These are phyloP conservation scores for Mucor velutinosus DNA, from an alignment of 371 early-diverging fungal genomes.

Conservation along the genomic window DNA sequence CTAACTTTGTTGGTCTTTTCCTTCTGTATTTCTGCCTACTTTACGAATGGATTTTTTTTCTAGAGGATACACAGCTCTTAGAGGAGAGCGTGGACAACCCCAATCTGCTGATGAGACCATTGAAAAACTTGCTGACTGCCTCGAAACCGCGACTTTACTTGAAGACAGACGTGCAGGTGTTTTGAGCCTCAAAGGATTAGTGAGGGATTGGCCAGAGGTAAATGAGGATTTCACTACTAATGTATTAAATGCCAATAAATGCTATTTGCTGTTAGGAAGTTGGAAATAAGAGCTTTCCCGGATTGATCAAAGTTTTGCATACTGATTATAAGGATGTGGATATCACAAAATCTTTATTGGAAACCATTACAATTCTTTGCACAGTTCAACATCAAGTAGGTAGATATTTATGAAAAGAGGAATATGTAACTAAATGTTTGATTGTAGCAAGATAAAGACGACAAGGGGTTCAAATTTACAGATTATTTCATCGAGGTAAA, in stretches of 20 bases:
- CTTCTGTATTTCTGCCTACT: background rate
- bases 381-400: constrained; percentile 47
- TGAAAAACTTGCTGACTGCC: constrained; percentile 84
- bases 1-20: background rate
- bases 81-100: constrained; percentile 78
- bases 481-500: constrained; percentile 55
- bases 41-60: constrained; percentile 77
- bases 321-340: constrained; percentile 84
- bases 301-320: constrained; percentile 73
- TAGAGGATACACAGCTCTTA: constrained; percentile 76
- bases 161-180: constrained; percentile 93
- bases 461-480: constrained; percentile 48
- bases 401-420: background rate
- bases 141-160: constrained; percentile 78
- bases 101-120: constrained; percentile 86
- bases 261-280: constrained; percentile 62
- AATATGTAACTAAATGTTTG: background rate
- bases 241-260: too few species aligned
- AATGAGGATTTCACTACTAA: background rate
- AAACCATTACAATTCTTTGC: constrained; percentile 83
- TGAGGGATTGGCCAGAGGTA: constrained; percentile 68
- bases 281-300: constrained; percentile 76
- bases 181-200: constrained; percentile 82
- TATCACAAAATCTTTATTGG: constrained; percentile 80
- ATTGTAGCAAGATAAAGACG: constrained; percentile 41